Percentiles rank a stretch among this genome's conserved stretches.
Conservation (phyloP, 2,329 filamentous ascomycete species). For the Diplodia seriata region DNA sequence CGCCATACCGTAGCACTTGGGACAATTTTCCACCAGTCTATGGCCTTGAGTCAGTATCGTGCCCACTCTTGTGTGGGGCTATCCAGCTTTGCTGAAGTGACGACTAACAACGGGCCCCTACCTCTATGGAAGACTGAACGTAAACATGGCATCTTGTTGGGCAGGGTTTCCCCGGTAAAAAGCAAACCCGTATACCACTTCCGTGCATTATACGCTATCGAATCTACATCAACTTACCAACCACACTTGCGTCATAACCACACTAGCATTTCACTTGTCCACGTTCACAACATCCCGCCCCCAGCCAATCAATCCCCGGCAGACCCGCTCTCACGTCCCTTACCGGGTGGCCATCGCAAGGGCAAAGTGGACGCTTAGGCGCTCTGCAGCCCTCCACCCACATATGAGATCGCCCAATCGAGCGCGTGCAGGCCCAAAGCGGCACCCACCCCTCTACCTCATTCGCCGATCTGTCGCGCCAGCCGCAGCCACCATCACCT, state of each 20-base stretch:
- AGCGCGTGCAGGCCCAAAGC: not conserved
- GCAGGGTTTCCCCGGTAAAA: slow-evolving; percentile 13
- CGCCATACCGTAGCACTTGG: not conserved
- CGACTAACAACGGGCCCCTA: not conserved
- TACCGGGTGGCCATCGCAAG: not conserved
- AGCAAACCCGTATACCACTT: not conserved
- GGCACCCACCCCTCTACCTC: not conserved
- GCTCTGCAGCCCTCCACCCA: slow-evolving; percentile 1
- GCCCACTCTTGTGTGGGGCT: not conserved
- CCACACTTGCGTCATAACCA: not conserved
- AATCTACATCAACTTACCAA: not conserved
- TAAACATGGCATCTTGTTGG: slow-evolving; percentile 5
- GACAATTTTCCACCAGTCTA: not conserved
- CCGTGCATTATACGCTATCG: not conserved
- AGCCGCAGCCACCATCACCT: not conserved
- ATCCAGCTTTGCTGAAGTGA: slow-evolving; percentile 2
- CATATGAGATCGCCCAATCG: slow-evolving; percentile 8
- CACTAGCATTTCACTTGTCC: not conserved
- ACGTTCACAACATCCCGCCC: not conserved
- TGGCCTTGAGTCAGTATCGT: not conserved
- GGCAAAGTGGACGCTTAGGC: not conserved
- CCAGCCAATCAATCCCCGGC: slow-evolving; percentile 1
- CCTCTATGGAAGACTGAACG: not conserved
- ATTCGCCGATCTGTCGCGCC: slow-evolving; percentile 1
- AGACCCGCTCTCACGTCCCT: not conserved